Evolutionary conservation across 345 rosid genomes (phyloP).

Genomic region (Turritis glabra): DNA sequence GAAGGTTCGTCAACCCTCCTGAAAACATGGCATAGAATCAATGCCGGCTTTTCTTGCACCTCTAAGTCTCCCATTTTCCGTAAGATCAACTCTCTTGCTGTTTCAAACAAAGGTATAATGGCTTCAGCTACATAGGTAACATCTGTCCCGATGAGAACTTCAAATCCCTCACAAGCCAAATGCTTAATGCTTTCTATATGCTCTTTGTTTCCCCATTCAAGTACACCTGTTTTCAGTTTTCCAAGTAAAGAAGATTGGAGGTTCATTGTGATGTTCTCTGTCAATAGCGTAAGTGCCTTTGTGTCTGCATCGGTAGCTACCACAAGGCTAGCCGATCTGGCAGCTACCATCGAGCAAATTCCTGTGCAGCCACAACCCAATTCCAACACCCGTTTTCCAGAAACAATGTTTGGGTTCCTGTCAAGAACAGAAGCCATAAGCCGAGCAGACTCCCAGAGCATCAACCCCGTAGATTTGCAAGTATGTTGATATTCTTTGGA

Average conservation of each 20-base stretch:
- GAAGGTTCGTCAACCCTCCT: slow-evolving; percentile 80
- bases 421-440: slow-evolving; percentile 77
- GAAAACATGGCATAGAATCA: slow-evolving; percentile 74
- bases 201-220: slow-evolving; percentile 76
- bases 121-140: slow-evolving; percentile 75
- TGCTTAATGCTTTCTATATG: slow-evolving; percentile 56
- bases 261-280: slow-evolving; percentile 57
- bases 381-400: slow-evolving; percentile 70
- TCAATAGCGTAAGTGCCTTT: slow-evolving; percentile 58
- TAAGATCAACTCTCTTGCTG: slow-evolving; percentile 68
- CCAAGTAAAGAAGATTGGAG: slow-evolving; percentile 43
- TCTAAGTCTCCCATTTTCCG: slow-evolving; percentile 18
- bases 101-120: slow-evolving; percentile 63
- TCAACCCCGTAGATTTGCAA: slow-evolving; percentile 87
- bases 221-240: slow-evolving; percentile 52
- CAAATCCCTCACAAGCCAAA: slow-evolving; percentile 53
- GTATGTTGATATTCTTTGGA: slow-evolving; percentile 89
- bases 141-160: slow-evolving; percentile 82
- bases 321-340: slow-evolving; percentile 56
- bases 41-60: slow-evolving; percentile 44
- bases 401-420: slow-evolving; percentile 68
- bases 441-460: slow-evolving; percentile 95
- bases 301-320: slow-evolving; percentile 82
- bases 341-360: slow-evolving; percentile 89
- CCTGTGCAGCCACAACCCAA: slow-evolving; percentile 84